Base-by-base conservation (phyloP, 2,329 filamentous ascomycete genomes). In the Aspergillus sojae region DNA sequence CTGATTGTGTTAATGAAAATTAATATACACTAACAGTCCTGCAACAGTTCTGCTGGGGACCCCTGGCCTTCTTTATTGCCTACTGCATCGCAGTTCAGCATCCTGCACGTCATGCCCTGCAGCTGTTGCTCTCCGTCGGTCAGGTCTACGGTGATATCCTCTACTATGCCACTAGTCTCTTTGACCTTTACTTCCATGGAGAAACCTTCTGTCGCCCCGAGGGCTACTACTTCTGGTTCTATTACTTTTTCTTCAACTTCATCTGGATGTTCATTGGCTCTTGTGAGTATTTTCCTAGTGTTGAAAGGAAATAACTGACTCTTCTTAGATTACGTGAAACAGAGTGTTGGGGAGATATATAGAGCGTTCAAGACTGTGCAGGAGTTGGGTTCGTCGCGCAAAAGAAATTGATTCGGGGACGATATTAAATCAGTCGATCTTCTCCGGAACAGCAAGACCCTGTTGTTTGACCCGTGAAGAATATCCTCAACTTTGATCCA, bases 61-160 rank as follows among this genome's bases (percentile, higher is more conserved):
- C 84, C 1, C 76, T 84, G 4, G 84, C 82, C 53, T 82, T 85
- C 68, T 62, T 82, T 56, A 79, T 82, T n/a, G 84, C 84, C 5
- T 78, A 72, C 30, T 69, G 83, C 67, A 83, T 86, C 65, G 76
- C 81, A 21, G 74, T 74, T 11, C 74, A 83, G 56, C 81, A 84
- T 71, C 81, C 83, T 9, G 74, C 83, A 34, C 81, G 84, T 58
- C 80, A 84, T 72, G 77, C 83, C 1, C 69, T 85, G 56, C 84
- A 86, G 73, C 76, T 81, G 58, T 76, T 86, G 54, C 81, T 86
- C 45, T 85, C 81, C 26, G 73, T 85, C 30, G 85, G 84, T 21
- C 85, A 87, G 66, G 76, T 86, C 61, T 86, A 86, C 70, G 84
- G 85, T 46, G 84, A 85, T 66, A 73, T 84, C 2, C 77, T 87